Percentiles rank a stretch among this genome's conserved stretches.
phyloP scores from a whole-genome alignment of 2,329 filamentous ascomycete species.

The Lasiodiplodia hormozganensis region DNA sequence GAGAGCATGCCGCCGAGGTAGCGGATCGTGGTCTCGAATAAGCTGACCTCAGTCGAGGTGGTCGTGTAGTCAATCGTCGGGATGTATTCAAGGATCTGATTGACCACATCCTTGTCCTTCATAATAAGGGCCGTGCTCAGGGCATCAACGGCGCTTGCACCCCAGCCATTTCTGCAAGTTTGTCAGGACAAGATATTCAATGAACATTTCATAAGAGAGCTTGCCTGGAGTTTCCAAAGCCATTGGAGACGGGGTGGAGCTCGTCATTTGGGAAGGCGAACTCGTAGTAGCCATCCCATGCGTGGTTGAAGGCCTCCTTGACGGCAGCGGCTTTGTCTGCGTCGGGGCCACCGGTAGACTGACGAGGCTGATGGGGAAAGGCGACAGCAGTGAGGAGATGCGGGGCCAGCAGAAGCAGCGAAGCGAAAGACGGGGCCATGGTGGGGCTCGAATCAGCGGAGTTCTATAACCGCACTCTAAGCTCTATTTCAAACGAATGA shows the following conservation, averaged over 20 bases:
- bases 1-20: conserved; percentile 84
- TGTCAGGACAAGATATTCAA: conserved; percentile 17
- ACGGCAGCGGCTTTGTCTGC: conserved; percentile 42
- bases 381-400: conserved; percentile 12
- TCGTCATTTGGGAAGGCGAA: conserved; percentile 82
- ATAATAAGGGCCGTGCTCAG: conserved; percentile 82
- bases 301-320: conserved; percentile 42
- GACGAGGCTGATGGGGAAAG: conserved; percentile 7
- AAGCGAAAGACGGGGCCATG: conserved; percentile 19
- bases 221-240: conserved; percentile 73
- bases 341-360: conserved; percentile 4
- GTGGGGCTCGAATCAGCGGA: not conserved
- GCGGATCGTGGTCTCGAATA: conserved; percentile 91
- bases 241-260: conserved; percentile 71
- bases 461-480: not conserved
- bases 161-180: conserved; percentile 75
- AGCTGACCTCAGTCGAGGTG: conserved; percentile 66
- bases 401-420: conserved; percentile 11
- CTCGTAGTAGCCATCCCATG: conserved; percentile 63
- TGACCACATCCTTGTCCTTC: conserved; percentile 70
- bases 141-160: conserved; percentile 81
- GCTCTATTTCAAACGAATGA: not conserved
- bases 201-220: conserved; percentile 32
- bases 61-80: conserved; percentile 73
- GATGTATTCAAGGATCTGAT: conserved; percentile 74